Percentiles rank a stretch among this genome's conserved stretches.
Conservation (phyloP, 805 yeast genomes). For the Candida glaebosa region DNA sequence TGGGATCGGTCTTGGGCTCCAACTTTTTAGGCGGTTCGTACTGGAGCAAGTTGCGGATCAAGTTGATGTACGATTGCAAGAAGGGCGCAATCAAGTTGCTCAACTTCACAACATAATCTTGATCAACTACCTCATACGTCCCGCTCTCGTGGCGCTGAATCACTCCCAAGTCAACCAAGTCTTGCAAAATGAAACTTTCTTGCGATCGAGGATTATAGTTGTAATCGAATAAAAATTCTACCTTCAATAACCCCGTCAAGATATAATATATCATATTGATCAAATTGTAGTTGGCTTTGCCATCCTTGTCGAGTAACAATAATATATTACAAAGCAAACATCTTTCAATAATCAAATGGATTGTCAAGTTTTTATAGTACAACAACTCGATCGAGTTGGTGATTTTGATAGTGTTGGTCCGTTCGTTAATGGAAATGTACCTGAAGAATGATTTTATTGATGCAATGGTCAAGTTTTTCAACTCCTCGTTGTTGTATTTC, state of each 20-base stretch:
- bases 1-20: constrained; percentile 2
- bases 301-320: constrained; percentile 7
- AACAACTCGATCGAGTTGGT: constrained; percentile 52
- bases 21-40: constrained; percentile 8
- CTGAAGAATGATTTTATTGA: constrained; percentile 28
- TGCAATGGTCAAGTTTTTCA: constrained; percentile 19
- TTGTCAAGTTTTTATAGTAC: constrained; percentile 55
- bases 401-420: constrained; percentile 24
- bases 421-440: constrained; percentile 20
- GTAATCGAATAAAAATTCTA: constrained; percentile 42
- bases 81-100: constrained; percentile 32
- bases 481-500: constrained; percentile 17
- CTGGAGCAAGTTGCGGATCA: constrained; percentile 8
- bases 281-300: constrained; percentile 8
- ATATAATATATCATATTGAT: constrained; percentile 29
- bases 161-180: constrained; percentile 14
- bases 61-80: constrained; percentile 24
- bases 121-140: constrained; percentile 19
- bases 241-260: constrained; percentile 36
- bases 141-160: constrained; percentile 16
- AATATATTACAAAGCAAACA: constrained; percentile 42
- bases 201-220: constrained; percentile 29
- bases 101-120: constrained; percentile 19
- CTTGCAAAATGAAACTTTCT: constrained; percentile 25
- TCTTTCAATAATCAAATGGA: constrained; percentile 52